Percentiles rank a stretch among this genome's conserved stretches.
Evolutionary conservation across 345 rosid species (phyloP).

Genomic region (Eucalyptus sideroxylon): DNA sequence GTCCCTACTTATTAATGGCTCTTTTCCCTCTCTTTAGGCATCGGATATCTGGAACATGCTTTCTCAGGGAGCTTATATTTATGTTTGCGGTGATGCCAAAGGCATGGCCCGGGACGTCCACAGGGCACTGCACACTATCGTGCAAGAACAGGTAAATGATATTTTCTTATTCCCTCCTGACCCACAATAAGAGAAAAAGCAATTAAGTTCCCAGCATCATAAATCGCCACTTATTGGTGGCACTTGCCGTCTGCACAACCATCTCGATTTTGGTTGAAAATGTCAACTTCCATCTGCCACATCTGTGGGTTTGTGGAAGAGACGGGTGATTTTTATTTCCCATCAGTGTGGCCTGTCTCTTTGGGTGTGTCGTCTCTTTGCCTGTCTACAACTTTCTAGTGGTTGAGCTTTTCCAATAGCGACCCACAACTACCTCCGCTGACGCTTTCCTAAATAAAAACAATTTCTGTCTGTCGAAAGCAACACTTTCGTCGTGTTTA

Average conservation of each 20-base stretch:
- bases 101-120: conserved; percentile 99
- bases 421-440: not conserved
- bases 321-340: not conserved
- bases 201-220: not conserved
- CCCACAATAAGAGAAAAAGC: not conserved
- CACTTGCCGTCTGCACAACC: not conserved
- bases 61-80: conserved; percentile 71
- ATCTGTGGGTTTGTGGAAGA: not conserved
- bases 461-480: not conserved
- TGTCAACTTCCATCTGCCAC: not conserved
- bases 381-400: not conserved
- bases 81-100: conserved; percentile 99
- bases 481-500: not conserved
- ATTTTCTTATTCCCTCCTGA: not conserved
- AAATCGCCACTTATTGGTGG: not conserved
- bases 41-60: conserved; percentile 68
- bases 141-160: conserved; percentile 69
- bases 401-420: not conserved
- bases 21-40: conserved; percentile 30
- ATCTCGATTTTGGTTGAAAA: not conserved
- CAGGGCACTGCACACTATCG: conserved; percentile 75
- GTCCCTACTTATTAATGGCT: not conserved
- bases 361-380: not conserved
- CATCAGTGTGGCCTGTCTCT: not conserved
- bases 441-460: not conserved